phyloP scores from a whole-genome alignment of 495 filamentous ascomycete species.

The Aspergillus heteromorphus region DNA sequence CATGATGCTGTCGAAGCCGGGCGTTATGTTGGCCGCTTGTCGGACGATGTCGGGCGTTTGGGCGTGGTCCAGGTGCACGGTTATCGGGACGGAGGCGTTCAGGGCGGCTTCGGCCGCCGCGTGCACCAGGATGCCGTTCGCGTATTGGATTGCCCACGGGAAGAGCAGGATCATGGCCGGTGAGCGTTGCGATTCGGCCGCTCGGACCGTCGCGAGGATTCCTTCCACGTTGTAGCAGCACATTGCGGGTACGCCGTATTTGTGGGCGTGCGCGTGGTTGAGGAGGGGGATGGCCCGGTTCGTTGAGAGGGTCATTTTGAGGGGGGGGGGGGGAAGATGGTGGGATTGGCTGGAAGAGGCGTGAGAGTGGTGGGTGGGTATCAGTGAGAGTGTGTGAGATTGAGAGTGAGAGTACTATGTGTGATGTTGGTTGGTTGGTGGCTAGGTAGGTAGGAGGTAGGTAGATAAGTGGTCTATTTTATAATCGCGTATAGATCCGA shows the following conservation, averaged over 20 bases:
- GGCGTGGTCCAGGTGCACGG: constrained; percentile 73
- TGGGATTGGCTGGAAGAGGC: not conserved
- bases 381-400: not conserved
- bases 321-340: too few species aligned
- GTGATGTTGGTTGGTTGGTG: not conserved
- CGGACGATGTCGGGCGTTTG: constrained; percentile 68
- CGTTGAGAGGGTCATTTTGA: constrained; percentile 47
- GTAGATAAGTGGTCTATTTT: too few species aligned
- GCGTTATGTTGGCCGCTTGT: constrained; percentile 53
- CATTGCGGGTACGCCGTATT: constrained; percentile 70
- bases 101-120: constrained; percentile 58
- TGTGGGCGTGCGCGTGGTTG: constrained; percentile 56
- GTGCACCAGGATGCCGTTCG: constrained; percentile 56
- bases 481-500: too few species aligned
- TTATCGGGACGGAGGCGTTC: constrained; percentile 62
- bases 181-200: constrained; percentile 66
- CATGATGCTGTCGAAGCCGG: constrained; percentile 76
- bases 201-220: constrained; percentile 72
- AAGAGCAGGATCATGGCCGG: constrained; percentile 82
- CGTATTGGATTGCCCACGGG: constrained; percentile 77
- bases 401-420: constrained; percentile 1
- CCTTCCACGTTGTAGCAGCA: constrained; percentile 85
- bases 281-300: constrained; percentile 68
- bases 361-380: not conserved
- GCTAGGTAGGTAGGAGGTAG: too few species aligned